Evolutionary conservation across 495 filamentous ascomycete species (phyloP).

Genomic region (Oidiodendron maius): DNA sequence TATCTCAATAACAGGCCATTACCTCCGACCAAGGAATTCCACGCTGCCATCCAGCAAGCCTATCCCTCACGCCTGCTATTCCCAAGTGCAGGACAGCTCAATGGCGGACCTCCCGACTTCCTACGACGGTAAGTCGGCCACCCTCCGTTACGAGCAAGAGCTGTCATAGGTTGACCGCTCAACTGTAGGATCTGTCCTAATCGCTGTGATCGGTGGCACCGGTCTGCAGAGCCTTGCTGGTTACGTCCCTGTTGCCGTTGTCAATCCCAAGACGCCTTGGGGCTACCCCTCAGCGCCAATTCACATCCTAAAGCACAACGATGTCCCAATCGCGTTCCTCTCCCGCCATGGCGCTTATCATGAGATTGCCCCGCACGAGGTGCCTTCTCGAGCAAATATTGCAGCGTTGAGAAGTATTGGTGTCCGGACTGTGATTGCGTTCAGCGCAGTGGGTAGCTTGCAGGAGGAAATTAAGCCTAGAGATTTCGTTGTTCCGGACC

Average conservation of each 20-base stretch:
- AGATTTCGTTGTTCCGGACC: slow-evolving; percentile 93
- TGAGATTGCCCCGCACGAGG: slow-evolving; percentile 86
- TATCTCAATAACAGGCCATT: too few species aligned
- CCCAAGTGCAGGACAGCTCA: neutral
- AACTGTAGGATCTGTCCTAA: slow-evolving; percentile 64
- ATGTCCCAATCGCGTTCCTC: slow-evolving; percentile 84
- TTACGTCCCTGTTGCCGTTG: slow-evolving; percentile 73
- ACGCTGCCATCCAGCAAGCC: too few species aligned
- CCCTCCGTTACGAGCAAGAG: slow-evolving; percentile 6
- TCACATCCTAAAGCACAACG: slow-evolving; percentile 75
- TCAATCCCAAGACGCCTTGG: slow-evolving; percentile 81
- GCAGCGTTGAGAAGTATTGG: slow-evolving; percentile 86
- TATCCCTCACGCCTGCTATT: neutral
- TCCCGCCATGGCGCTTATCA: slow-evolving; percentile 87
- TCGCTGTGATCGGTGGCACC: slow-evolving; percentile 96
- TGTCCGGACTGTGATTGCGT: slow-evolving; percentile 85
- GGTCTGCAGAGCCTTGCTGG: slow-evolving; percentile 66
- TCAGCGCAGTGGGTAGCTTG: slow-evolving; percentile 90
- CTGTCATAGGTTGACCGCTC: slow-evolving; percentile 2
- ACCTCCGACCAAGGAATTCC: too few species aligned
- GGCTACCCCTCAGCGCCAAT: slow-evolving; percentile 86
- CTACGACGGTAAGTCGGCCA: slow-evolving; percentile 36
- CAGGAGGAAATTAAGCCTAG: slow-evolving; percentile 86
- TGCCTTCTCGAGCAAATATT: slow-evolving; percentile 88
- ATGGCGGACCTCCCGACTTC: slow-evolving; percentile 53